Evolutionary conservation across 306 rosid genomes (phyloP), one percentile per base, ranked within the genome.

Genomic region (Astragalus glycyphyllos): DNA sequence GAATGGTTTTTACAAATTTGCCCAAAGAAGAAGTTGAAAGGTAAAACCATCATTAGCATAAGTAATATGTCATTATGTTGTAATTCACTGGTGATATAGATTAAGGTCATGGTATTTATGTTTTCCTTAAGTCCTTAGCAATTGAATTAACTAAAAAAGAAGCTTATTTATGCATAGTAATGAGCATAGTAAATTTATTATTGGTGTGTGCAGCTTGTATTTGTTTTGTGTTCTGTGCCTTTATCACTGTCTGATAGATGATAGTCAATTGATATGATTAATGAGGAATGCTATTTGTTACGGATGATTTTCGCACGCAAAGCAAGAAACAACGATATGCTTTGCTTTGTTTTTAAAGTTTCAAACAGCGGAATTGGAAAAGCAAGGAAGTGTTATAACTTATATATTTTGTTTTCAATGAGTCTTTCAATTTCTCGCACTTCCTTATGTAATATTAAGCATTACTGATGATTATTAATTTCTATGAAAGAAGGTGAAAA

Each of bases 1-100:
- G 99, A 12, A 93, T 94, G 71, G 59, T 75, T 60, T 91, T 84
- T 50, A 89, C 99, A 3, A 91, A 84, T 79, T 60, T 91, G 75
- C 37, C 95, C 3, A 94, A 86, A 76, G 97, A 87, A 77, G 92
- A 94, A 78, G 78, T 87, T 65, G 96, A 94, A 71, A 86, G 96
- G 99, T 94, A 84, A 84, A 62, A 14, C 1, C 8, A 42, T n/a
- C 11, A 42, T 47, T 8, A 3, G 59, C 23, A 2, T 32, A 8
- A 37, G 14, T 58, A 32, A 10, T 62, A 11, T 16, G 11, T 26
- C 31, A 26, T 26, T 26, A 26, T 26, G 31, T 2, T 0, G 23
- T 26, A 26, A 26, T 57, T 57, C 34, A 31, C 20, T 5, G 15
- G 38, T 5, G 15, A 26, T 26, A 26, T 10, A 3, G 8, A 31